These are phyloP conservation scores for Vaccinium corymbosum DNA, from an alignment of 148 eudicot genomes.

Conservation along the genomic window DNA sequence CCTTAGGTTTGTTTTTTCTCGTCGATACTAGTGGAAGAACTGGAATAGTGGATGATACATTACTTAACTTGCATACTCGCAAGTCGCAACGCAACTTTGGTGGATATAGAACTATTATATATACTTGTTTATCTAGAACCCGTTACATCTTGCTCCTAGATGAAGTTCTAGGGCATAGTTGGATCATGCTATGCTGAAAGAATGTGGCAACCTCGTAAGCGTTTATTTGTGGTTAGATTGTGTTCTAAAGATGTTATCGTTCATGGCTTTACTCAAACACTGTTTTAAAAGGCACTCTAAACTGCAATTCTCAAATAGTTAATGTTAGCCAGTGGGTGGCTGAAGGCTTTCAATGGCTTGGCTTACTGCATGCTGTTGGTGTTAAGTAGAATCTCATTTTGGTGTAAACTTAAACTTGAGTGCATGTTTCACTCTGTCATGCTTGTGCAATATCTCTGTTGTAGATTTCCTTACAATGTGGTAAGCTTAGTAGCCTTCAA, in stretches of 20 bases:
- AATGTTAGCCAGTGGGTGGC: not conserved
- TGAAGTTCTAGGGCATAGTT: not conserved
- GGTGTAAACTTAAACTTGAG: not conserved
- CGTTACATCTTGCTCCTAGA: not conserved
- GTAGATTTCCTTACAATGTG: not conserved
- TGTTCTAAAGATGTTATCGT: not conserved
- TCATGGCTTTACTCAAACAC: not conserved
- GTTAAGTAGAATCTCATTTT: not conserved
- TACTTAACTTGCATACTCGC: not conserved
- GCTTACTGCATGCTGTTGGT: not conserved
- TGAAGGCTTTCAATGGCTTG: not conserved
- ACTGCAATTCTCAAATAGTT: slow-evolving; percentile 7
- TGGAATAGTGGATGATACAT: not conserved
- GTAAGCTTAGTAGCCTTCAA: slow-evolving; percentile 12
- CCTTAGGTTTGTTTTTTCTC: not conserved
- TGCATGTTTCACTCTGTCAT: not conserved
- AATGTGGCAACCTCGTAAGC: not conserved
- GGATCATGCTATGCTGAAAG: not conserved
- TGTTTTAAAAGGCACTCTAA: not conserved
- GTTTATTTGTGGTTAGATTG: not conserved
- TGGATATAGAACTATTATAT: not conserved
- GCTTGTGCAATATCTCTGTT: not conserved
- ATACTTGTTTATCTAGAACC: not conserved
- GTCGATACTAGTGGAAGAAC: not conserved
- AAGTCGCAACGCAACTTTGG: not conserved